Evolutionary conservation across 192 early-diverging fungal species (phyloP).

Genomic region (Diversispora epigaea): DNA sequence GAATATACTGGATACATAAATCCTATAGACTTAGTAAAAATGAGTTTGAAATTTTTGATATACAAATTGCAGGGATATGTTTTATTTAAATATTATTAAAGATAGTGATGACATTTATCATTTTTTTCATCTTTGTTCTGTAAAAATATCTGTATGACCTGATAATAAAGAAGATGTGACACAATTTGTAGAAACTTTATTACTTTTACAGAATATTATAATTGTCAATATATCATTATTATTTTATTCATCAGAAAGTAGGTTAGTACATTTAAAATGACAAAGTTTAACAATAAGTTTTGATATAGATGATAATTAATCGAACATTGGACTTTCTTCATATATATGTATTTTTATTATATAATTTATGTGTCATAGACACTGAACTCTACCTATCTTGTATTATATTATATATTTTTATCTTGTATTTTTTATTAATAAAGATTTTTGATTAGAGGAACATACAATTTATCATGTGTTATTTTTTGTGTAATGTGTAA

Average conservation of each 20-base stretch:
- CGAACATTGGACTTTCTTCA: too few species aligned
- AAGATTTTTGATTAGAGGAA: too few species aligned
- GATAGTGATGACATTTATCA: conserved; percentile 10
- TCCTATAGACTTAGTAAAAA: conserved; percentile 4
- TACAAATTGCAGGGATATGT: conserved; percentile 13
- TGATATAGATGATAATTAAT: too few species aligned
- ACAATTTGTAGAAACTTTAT: conserved; percentile 10
- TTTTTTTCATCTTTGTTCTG: conserved; percentile 2
- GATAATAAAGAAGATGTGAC: neutral
- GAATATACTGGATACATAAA: neutral
- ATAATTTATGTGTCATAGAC: too few species aligned
- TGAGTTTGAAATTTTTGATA: conserved; percentile 14
- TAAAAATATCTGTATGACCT: neutral
- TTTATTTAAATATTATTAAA: conserved; percentile 14
- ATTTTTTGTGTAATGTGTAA: too few species aligned
- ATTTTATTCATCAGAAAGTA: neutral
- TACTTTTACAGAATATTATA: conserved; percentile 11
- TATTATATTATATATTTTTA: too few species aligned
- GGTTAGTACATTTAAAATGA: neutral
- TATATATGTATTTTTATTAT: too few species aligned
- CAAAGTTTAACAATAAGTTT: too few species aligned
- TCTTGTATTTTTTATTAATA: too few species aligned
- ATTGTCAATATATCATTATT: conserved; percentile 18
- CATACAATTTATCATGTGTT: too few species aligned
- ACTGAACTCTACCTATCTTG: too few species aligned